Base-by-base conservation (phyloP, 2,329 filamentous ascomycete species). In the Aspergillus persii region DNA sequence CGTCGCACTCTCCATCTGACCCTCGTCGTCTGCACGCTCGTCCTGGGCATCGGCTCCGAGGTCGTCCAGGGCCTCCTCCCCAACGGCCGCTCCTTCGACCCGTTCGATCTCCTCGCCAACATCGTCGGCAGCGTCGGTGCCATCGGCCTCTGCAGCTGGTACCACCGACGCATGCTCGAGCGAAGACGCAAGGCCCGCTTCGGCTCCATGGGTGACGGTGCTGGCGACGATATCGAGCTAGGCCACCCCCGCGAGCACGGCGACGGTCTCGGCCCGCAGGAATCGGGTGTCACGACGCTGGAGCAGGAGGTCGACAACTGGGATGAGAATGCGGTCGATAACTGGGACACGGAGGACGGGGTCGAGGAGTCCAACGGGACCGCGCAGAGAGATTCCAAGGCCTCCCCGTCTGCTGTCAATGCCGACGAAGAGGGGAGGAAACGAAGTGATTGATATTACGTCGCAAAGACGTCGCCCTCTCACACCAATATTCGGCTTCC, bases 131-230 rank as follows among this genome's bases (percentile, higher is more conserved):
- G 90, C 63, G 76, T 90, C 12, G 79, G 82, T 0, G 92, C 86
- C 0, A 73, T 97, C 23, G 88, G 83, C 0, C 74, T 96, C 23
- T 96, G 91, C 73, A 88, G 87, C 58, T 94, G 91, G 90, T 99
- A 99, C 74, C 95, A 99, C 77, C 89, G 90, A 71, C 89, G 95
- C 60, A 98, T 98, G 92, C 80, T 98, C 44, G 94, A 98, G 76
- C 84, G 95, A 62, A 91, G 90, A 73, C 84, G 93, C 61, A 81
- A 86, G 69, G 86, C 86, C 57, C 90, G 90, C 70, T 85, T 85
- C 54, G 96, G 96, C 55, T 83, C 85, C 6, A 84, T 96, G 5
- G 84, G 89, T 31, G 74, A 75, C 5, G 75, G 74, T 18, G 70
- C 71, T 47, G 77, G 68, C 1, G 76, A 74, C 12, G 90, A 96